These are phyloP conservation scores for Penicillium daleae DNA, from an alignment of 495 filamentous ascomycete species.

Conservation along the genomic window DNA sequence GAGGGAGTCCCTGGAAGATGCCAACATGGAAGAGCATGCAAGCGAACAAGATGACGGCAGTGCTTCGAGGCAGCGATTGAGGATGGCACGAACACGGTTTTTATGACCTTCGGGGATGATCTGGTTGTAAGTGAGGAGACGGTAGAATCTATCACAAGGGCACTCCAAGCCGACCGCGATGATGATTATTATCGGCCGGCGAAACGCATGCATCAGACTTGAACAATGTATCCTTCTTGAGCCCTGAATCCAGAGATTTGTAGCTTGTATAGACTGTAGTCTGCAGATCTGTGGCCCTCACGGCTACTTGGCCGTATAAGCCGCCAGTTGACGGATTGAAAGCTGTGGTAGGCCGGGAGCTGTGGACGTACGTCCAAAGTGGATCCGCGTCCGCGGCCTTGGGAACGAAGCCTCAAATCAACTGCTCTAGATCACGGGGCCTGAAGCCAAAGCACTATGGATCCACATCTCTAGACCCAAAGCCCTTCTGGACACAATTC, in stretches of 20 bases:
- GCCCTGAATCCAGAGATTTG: background rate
- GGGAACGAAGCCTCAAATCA: background rate
- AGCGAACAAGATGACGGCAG: slow-evolving; percentile 7
- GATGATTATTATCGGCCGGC: background rate
- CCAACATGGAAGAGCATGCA: slow-evolving; percentile 10
- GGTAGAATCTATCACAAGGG: slow-evolving; percentile 3
- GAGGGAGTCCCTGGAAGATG: slow-evolving; percentile 1
- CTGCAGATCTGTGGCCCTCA: background rate
- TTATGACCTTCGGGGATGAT: slow-evolving; percentile 4
- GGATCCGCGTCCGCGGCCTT: slow-evolving; percentile 10
- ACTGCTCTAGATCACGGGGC: background rate
- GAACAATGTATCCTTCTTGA: background rate
- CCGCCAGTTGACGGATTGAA: slow-evolving; percentile 11
- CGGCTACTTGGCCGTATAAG: slow-evolving; percentile 5
- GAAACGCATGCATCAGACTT: background rate
- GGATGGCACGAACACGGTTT: slow-evolving; percentile 1
- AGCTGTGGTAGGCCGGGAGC: background rate
- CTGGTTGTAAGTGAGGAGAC: slow-evolving; percentile 1
- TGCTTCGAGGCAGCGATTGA: background rate
- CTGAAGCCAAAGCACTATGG: background rate
- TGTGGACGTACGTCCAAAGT: slow-evolving; percentile 15
- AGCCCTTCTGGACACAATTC: slow-evolving; percentile 1
- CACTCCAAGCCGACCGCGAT: background rate
- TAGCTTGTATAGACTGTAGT: slow-evolving; percentile 7
- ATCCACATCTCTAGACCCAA: slow-evolving; percentile 11